These are phyloP conservation scores for Wallacemonas sp. DNA, from an alignment of 208 protist genomes.

Conservation along the genomic window DNA sequence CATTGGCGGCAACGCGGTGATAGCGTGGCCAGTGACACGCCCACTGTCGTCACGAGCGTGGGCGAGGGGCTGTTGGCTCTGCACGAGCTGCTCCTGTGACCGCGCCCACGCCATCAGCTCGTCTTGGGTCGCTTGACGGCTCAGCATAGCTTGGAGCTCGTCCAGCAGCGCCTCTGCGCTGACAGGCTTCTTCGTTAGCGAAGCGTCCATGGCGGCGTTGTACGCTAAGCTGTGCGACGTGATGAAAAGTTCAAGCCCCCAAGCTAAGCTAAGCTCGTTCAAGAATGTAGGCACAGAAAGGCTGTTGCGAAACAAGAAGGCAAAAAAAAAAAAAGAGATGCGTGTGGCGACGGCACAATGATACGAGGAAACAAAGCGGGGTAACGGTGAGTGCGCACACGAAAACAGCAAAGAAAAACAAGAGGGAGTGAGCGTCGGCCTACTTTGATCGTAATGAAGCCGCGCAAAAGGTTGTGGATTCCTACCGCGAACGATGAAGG, in stretches of 20 bases:
- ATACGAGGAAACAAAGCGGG: slow-evolving; percentile 9
- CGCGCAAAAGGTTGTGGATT: no score
- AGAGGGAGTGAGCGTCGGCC: no score
- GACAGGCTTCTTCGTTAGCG: not conserved
- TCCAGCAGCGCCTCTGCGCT: slow-evolving; percentile 6
- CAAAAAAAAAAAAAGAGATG: slow-evolving; percentile 11
- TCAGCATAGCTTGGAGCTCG: slow-evolving; percentile 10
- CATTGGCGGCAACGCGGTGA: not conserved
- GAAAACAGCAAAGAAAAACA: no score
- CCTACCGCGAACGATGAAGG: no score
- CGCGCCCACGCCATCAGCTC: slow-evolving; percentile 17
- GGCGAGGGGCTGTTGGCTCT: not conserved
- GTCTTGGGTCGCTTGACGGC: slow-evolving; percentile 5
- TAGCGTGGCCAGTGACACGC: not conserved
- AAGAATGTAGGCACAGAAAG: no score
- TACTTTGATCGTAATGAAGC: no score
- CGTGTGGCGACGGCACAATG: no score
- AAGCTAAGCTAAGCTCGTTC: no score
- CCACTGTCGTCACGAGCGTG: no score
- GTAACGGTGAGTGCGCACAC: no score
- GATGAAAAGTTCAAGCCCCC: no score
- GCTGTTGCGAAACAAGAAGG: slow-evolving; percentile 8
- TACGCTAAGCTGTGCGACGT: no score
- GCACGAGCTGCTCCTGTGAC: not conserved
- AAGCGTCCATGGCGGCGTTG: not conserved